Evolutionary conservation across 108 stramenopile species (phyloP), one percentile per base, ranked within the genome.

Genomic region (Cylindrotheca closterium): DNA sequence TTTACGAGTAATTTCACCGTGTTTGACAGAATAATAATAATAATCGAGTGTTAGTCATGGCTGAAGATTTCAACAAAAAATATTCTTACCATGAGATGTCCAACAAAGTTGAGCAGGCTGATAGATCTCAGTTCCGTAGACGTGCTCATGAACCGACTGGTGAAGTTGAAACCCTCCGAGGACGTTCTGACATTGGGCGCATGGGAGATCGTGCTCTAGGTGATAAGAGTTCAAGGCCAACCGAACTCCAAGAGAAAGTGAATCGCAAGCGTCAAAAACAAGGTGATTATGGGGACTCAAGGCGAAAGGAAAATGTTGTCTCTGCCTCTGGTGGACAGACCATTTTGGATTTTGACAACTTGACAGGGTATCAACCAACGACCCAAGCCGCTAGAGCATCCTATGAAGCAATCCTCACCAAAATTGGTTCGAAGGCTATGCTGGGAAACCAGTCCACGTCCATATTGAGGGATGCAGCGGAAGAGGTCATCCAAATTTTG

Each of bases 61-160:
- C 94, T 37, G 96, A 97, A 31, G 87, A 93, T 52, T 87, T 79
- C 50, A 80, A 89, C 48, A 84, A 93, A 75, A 85, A 85, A 51
- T 97, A 94, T 74, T 89, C 93, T 67, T 97, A 97, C 87, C 75
- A 81, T 70, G 94, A 92, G 75, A 98, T 97, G 89, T 92, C 95
- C 65, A 98, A 96, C 86, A 94, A 96, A 80, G 97, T 98, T 58
- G 80, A 93, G 61, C 77, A 84, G 56, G 86, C 94, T 30, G 89
- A 91, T 31, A 77, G 89, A 30, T 69, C 73, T 5, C 47, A 51
- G 29, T 52, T 74, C 17, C 53, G 88, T 47, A 48, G 48, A 37
- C 67, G 83, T 23, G 64, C 73, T 45, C 61, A 72, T 47, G 94
- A 89, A 49, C 83, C 90, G 15, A 97, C 96, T 17, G 98, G 98